Conservation (phyloP, 2,329 filamentous ascomycete species). For the Ambrosiella cleistominuta region DNA sequence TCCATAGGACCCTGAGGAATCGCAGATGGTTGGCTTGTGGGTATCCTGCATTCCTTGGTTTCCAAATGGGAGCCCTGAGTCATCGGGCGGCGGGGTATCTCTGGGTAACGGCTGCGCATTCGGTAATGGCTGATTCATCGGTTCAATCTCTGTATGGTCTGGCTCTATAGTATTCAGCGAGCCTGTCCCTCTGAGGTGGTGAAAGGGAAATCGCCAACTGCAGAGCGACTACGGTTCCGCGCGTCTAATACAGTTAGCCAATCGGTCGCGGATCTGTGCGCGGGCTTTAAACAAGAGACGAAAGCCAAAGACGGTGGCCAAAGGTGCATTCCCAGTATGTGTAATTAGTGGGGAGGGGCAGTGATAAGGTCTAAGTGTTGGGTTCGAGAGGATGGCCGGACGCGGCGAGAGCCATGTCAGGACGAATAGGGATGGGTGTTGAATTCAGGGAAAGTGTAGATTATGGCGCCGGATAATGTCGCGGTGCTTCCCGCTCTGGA, state of each 20-base stretch:
- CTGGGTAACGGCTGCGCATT: no score
- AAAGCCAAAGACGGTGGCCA: conserved; percentile 47
- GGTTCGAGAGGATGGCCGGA: neutral
- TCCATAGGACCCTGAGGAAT: conserved; percentile 22
- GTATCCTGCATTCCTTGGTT: conserved; percentile 1
- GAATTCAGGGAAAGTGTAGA: neutral
- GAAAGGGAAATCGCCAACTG: conserved; percentile 42
- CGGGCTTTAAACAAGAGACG: conserved; percentile 42
- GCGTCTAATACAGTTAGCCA: conserved; percentile 21
- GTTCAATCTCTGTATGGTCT: neutral
- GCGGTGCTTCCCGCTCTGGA: neutral
- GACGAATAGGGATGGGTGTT: neutral
- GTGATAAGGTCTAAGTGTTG: conserved; percentile 1
- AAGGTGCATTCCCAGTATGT: conserved; percentile 50
- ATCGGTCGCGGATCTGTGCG: conserved; percentile 28
- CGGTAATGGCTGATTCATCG: no score
- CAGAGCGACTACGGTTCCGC: conserved; percentile 30
- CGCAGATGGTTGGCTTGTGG: neutral
- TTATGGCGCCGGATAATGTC: neutral
- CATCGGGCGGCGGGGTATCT: no score
- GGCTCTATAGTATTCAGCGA: conserved; percentile 27
- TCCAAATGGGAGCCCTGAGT: neutral
- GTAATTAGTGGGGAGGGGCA: conserved; percentile 35
- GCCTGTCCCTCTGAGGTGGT: conserved; percentile 49
- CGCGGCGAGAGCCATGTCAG: neutral